A percentile compares a stretch with the other conserved stretches of the same genome.
These are phyloP conservation scores for Diaporthe ilicicola DNA, from an alignment of 2,329 filamentous ascomycete species.

Conservation along the genomic window DNA sequence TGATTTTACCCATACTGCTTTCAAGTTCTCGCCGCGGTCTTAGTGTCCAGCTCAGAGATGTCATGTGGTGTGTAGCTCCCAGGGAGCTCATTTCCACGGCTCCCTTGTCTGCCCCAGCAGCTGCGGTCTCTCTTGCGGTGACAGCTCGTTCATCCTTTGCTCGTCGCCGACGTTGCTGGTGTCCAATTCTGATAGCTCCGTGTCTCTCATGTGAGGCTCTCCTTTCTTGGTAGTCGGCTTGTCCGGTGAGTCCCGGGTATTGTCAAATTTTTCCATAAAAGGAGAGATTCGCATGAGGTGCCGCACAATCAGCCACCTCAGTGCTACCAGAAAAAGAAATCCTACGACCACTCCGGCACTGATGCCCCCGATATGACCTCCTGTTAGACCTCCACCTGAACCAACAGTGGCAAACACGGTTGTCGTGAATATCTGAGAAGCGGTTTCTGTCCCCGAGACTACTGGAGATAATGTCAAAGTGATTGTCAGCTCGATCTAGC, in stretches of 20 bases:
- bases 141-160: not conserved
- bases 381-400: not conserved
- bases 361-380: not conserved
- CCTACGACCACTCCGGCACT: conserved; percentile 2
- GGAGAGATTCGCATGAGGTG: conserved; percentile 8
- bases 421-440: not conserved
- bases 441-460: not conserved
- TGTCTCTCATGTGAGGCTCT: not conserved
- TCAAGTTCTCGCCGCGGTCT: no score
- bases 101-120: not conserved
- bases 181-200: not conserved
- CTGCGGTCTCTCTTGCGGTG: conserved; percentile 11
- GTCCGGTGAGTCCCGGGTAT: not conserved
- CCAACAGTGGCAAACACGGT: not conserved
- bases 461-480: not conserved
- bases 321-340: not conserved
- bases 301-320: not conserved
- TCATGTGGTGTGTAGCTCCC: not conserved
- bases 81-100: not conserved
- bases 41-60: not conserved
- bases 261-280: conserved; percentile 17
- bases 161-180: not conserved
- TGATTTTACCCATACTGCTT: not conserved
- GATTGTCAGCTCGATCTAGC: not conserved
- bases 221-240: not conserved